Evolutionary conservation across 148 eudicot species (phyloP), one percentile per base, ranked within the genome.

Genomic region (Nyssa sinensis): DNA sequence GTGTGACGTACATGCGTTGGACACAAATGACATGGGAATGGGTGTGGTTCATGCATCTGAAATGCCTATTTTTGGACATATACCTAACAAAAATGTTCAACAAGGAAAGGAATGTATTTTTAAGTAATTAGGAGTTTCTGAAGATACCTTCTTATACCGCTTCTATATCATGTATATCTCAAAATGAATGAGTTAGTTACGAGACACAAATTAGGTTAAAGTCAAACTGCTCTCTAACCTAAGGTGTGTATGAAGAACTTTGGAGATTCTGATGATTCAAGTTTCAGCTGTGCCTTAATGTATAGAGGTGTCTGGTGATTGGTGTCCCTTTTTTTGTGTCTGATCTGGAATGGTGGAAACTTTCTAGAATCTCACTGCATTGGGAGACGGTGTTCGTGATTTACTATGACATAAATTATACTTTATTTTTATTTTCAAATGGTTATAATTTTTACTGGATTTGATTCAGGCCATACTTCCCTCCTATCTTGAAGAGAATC

Each of bases 401-500:
- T 24, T 23, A 41, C 39, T 35, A 66, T 39, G 33, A 27, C 47
- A 10, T 17, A 31, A n/a, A 59, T 8, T 35, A 47, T 41, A n/a
- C 51, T 12, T 39, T 33, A n/a, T 59, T 27, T 29, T 12, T n/a
- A 25, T 44, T 47, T 53, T 64, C 31, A 10, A 29, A 3, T 28
- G 14, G 28, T 62, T 12, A 7, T 64, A 16, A 63, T 63, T 0
- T 28, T 53, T 34, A 58, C 31, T 65, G 41, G 68, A 1, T 76
- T 33, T 75, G 63, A 28, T 39, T 68, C 76, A 94, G 98, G 84
- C 94, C 49, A 74, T 84, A 44, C 98, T 94, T 72, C 93, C 93
- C 59, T 86, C 88, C 37, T 66, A 82, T 66, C 90, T 92, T 58
- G 96, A 88, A 81, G 98, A 92, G 77, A 89, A 88, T 80, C 97